Evolutionary conservation across 2,329 filamentous ascomycete genomes (phyloP).

Genomic region (Ceratocystis variospora): DNA sequence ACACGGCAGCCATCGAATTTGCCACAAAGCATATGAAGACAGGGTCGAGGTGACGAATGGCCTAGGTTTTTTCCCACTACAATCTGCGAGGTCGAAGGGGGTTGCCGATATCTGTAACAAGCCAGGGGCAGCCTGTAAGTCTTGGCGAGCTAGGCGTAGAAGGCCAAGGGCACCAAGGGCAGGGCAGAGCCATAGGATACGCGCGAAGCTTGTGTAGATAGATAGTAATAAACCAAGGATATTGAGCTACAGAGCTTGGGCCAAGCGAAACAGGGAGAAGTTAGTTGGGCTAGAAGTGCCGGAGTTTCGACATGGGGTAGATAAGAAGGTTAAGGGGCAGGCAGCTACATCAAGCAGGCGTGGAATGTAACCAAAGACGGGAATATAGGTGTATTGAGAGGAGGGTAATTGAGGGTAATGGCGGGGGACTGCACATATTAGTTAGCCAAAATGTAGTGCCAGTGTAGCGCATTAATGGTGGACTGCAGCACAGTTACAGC

Average conservation of each 20-base stretch:
- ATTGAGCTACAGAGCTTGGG: not conserved
- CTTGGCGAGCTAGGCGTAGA: not conserved
- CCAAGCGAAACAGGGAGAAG: not conserved
- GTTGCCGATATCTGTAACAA: slow-evolving; percentile 12
- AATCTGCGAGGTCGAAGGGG: slow-evolving; percentile 19
- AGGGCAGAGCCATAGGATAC: not conserved
- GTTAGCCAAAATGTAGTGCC: too few species aligned
- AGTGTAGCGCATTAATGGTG: too few species aligned
- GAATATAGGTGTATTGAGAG: not conserved
- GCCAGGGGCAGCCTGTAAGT: not conserved
- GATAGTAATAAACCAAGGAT: not conserved
- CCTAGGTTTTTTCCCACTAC: not conserved
- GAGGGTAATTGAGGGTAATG: not conserved
- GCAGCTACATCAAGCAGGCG: too few species aligned
- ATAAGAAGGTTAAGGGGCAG: too few species aligned
- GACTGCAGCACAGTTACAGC: too few species aligned
- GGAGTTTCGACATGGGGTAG: not conserved
- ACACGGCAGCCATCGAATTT: slow-evolving; percentile 46
- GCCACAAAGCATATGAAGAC: slow-evolving; percentile 33
- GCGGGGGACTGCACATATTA: too few species aligned
- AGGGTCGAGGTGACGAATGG: slow-evolving; percentile 20
- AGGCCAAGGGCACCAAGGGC: not conserved
- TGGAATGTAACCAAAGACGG: too few species aligned
- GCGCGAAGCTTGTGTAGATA: not conserved
- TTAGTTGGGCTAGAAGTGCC: not conserved